Evolutionary conservation across 805 yeast genomes (phyloP).

Genomic region (Monosporozyma servazzii): DNA sequence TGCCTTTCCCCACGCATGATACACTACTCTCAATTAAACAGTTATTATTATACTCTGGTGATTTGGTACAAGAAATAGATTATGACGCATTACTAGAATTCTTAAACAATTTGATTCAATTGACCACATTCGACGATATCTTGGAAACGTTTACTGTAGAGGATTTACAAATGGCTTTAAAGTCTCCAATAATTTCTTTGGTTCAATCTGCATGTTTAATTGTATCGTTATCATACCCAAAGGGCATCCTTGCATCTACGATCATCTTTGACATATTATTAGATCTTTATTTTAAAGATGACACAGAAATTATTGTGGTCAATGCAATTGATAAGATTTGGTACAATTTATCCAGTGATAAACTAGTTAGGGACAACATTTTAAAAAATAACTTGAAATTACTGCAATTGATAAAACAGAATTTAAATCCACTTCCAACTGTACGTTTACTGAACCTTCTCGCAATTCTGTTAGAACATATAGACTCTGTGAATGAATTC

Average conservation of each 20-base stretch:
- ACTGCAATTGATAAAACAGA: slow-evolving; percentile 11
- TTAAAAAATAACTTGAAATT: slow-evolving; percentile 14
- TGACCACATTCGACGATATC: slow-evolving; percentile 20
- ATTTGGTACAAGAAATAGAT: slow-evolving; percentile 9
- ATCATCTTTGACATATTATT: slow-evolving; percentile 17
- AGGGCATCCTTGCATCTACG: slow-evolving; percentile 17
- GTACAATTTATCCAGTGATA: slow-evolving; percentile 13
- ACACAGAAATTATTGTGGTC: slow-evolving; percentile 15
- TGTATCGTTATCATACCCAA: slow-evolving; percentile 22
- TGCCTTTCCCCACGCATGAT: slow-evolving; percentile 9
- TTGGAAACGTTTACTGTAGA: slow-evolving; percentile 14
- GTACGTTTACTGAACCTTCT: slow-evolving; percentile 22
- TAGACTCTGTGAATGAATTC: slow-evolving; percentile 11
- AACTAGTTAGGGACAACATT: slow-evolving; percentile 16
- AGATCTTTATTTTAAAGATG: slow-evolving; percentile 14
- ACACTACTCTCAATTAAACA: slow-evolving; percentile 15
- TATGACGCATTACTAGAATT: slow-evolving; percentile 16
- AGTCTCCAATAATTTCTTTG: slow-evolving; percentile 14
- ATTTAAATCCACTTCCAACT: slow-evolving; percentile 9
- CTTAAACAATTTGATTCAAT: slow-evolving; percentile 11
- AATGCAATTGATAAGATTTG: slow-evolving; percentile 21
- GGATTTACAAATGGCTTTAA: slow-evolving; percentile 18
- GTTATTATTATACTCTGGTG: slow-evolving; percentile 6
- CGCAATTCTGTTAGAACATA: slow-evolving; percentile 7
- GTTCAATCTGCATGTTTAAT: slow-evolving; percentile 21